Evolutionary conservation across 129 eudicot genomes (phyloP).

Genomic region (Chrysanthemum makinoi): DNA sequence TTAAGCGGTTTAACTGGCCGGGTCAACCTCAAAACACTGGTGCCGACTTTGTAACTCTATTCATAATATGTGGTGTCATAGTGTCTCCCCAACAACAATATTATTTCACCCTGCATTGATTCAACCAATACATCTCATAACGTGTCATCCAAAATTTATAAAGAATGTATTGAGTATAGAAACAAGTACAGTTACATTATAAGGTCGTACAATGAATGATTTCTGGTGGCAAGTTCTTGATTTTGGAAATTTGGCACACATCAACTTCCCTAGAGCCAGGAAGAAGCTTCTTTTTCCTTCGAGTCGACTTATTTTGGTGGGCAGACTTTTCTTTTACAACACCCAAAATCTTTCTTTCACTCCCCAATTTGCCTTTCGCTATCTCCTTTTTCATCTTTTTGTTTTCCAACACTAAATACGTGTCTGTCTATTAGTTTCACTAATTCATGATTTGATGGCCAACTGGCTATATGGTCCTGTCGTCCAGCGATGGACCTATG

Average conservation of each 20-base stretch:
- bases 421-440: not conserved
- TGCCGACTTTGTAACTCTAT: no score
- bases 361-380: not conserved
- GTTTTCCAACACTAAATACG: not conserved
- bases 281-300: not conserved
- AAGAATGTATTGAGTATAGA: not conserved
- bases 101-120: no score
- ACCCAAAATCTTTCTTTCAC: not conserved
- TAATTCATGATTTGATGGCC: not conserved
- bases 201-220: not conserved
- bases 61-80: no score
- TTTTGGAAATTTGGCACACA: not conserved
- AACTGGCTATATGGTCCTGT: no score
- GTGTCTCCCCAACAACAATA: no score
- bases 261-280: not conserved
- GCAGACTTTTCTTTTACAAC: constrained; percentile 4
- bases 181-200: not conserved
- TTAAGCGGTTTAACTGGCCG: no score
- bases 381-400: not conserved
- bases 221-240: not conserved
- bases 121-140: not conserved
- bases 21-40: no score
- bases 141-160: not conserved
- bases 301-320: not conserved
- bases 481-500: no score